A percentile compares a stretch with the other conserved stretches of the same genome.
phyloP scores from a whole-genome alignment of 2,329 filamentous ascomycete species.

The Nectriaceae sp. region DNA sequence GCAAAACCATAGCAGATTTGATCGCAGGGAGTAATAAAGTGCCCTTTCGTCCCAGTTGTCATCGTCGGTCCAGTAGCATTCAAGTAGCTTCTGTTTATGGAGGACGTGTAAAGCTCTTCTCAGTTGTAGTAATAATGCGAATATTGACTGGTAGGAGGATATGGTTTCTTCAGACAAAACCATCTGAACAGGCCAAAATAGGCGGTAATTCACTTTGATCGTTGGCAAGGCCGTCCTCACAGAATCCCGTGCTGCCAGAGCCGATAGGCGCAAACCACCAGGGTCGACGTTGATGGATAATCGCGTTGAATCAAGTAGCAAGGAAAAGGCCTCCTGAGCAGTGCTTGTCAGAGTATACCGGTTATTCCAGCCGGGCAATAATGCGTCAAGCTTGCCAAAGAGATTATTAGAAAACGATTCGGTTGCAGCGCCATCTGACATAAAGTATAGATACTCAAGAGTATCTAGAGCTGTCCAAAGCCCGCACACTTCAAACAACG shows the following conservation, averaged over 20 bases:
- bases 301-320: slow-evolving; percentile 58
- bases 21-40: slow-evolving; percentile 62
- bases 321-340: slow-evolving; percentile 70
- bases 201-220: slow-evolving; percentile 67
- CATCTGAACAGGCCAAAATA: slow-evolving; percentile 69
- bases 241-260: slow-evolving; percentile 54
- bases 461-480: slow-evolving; percentile 66
- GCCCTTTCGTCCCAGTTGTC: slow-evolving; percentile 45
- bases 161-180: slow-evolving; percentile 69
- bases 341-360: slow-evolving; percentile 78
- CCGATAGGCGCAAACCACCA: slow-evolving; percentile 41
- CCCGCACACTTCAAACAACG: slow-evolving; percentile 69
- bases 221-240: slow-evolving; percentile 59
- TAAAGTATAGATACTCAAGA: slow-evolving; percentile 74
- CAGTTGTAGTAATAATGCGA: slow-evolving; percentile 76
- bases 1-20: slow-evolving; percentile 76
- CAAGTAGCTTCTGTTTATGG: slow-evolving; percentile 52
- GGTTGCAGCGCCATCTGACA: slow-evolving; percentile 70
- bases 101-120: slow-evolving; percentile 71
- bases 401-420: slow-evolving; percentile 67
- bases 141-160: slow-evolving; percentile 68
- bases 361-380: slow-evolving; percentile 70
- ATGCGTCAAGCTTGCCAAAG: slow-evolving; percentile 72
- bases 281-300: slow-evolving; percentile 59
- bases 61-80: slow-evolving; percentile 40